Conservation (phyloP, 805 yeast species). For the Saccharomycopsis javanensis region DNA sequence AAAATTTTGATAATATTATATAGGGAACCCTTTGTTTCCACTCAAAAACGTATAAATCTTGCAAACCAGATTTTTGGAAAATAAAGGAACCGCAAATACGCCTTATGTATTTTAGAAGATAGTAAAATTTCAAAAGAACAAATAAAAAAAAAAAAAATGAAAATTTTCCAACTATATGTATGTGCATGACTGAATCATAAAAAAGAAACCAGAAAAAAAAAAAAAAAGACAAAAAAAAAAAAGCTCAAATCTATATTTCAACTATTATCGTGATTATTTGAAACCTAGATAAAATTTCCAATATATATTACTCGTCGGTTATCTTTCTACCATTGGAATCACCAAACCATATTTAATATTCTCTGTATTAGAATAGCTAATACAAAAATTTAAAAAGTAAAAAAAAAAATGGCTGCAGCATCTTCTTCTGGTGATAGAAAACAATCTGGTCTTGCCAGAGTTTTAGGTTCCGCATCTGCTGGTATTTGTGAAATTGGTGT, state of each 20-base stretch:
- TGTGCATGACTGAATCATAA: neutral
- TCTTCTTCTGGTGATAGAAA: constrained; percentile 45
- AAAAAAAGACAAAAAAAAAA: neutral
- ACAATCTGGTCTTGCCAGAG: constrained; percentile 83
- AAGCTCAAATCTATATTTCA: neutral
- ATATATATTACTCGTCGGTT: neutral
- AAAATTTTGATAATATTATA: too few relatives aligned
- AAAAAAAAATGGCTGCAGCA: constrained; percentile 4
- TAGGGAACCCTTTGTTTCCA: too few relatives aligned
- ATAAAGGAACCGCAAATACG: too few relatives aligned
- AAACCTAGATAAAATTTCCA: too few relatives aligned
- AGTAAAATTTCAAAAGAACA: neutral
- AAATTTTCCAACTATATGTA: neutral
- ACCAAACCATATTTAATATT: neutral
- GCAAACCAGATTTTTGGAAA: too few relatives aligned
- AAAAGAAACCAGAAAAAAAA: neutral
- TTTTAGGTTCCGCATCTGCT: constrained; percentile 94
- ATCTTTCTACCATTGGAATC: neutral
- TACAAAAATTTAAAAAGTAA: neutral
- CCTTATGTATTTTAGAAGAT: neutral
- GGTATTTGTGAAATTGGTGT: constrained; percentile 95
- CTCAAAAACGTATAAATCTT: too few relatives aligned
- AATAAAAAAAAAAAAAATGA: too few relatives aligned
- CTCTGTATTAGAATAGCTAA: too few relatives aligned
- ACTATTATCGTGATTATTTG: neutral